phyloP scores from a whole-genome alignment of 208 protist genomes.

The Naegleria lovaniensis region DNA sequence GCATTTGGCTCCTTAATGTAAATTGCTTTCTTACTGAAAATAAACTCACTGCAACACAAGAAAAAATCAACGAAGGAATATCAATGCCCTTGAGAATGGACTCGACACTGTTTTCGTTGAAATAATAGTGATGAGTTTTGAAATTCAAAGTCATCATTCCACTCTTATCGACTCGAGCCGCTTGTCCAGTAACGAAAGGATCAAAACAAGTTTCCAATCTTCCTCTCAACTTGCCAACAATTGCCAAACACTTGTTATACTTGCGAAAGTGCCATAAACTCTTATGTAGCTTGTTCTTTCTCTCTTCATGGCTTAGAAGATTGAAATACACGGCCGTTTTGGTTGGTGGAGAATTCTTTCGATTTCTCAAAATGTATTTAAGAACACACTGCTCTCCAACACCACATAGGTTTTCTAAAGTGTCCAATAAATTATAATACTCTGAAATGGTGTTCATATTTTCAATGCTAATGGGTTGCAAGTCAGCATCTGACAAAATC shows the following conservation, averaged over 20 bases:
- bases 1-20: background rate
- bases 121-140: background rate
- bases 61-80: background rate
- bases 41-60: background rate
- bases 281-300: background rate
- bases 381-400: background rate
- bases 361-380: background rate
- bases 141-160: background rate
- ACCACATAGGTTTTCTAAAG: background rate
- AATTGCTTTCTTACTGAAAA: background rate
- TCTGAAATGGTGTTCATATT: background rate
- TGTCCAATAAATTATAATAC: background rate
- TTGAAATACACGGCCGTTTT: background rate
- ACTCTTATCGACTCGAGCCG: background rate
- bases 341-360: background rate
- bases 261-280: background rate
- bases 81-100: background rate
- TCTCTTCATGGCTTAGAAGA: background rate
- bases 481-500: background rate
- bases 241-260: background rate
- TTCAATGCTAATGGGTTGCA: background rate
- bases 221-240: background rate
- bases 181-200: background rate
- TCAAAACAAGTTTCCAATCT: background rate
- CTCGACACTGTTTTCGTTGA: background rate